These are phyloP conservation scores for Orbilia ellipsospora DNA, from an alignment of 2,329 filamentous ascomycete species.

Conservation along the genomic window DNA sequence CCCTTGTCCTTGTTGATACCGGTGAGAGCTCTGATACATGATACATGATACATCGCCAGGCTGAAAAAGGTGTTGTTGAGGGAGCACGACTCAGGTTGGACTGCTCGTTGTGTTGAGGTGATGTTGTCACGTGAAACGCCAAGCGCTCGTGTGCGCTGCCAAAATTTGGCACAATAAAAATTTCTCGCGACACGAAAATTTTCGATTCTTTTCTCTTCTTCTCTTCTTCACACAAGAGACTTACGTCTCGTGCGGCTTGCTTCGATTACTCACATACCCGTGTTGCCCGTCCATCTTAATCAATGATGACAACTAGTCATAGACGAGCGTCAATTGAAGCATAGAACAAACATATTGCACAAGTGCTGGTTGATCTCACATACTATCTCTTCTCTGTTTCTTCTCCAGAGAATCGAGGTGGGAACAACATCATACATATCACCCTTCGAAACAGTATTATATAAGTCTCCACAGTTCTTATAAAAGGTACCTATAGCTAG, in stretches of 20 bases:
- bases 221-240: slow-evolving; percentile 45
- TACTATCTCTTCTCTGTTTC: slow-evolving; percentile 54
- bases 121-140: slow-evolving; percentile 38
- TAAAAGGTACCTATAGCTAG: no score
- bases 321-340: slow-evolving; percentile 59
- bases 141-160: slow-evolving; percentile 33
- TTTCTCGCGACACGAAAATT: slow-evolving; percentile 34
- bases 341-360: slow-evolving; percentile 59
- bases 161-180: slow-evolving; percentile 41
- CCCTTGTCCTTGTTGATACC: neutral
- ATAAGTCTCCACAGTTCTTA: neutral
- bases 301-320: slow-evolving; percentile 57
- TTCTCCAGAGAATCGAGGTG: slow-evolving; percentile 52
- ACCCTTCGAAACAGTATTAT: slow-evolving; percentile 8
- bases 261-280: slow-evolving; percentile 58
- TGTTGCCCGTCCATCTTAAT: slow-evolving; percentile 59
- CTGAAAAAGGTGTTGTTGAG: neutral
- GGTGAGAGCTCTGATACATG: no score
- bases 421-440: slow-evolving; percentile 52
- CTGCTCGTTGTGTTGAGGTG: slow-evolving; percentile 36
- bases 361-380: slow-evolving; percentile 55
- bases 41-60: no score
- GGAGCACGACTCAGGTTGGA: neutral
- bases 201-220: slow-evolving; percentile 55
- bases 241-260: slow-evolving; percentile 58